Percentiles rank a stretch among this genome's conserved stretches.
Evolutionary conservation across 78 protist species (phyloP).

Genomic region (Dictyostelium purpureum): DNA sequence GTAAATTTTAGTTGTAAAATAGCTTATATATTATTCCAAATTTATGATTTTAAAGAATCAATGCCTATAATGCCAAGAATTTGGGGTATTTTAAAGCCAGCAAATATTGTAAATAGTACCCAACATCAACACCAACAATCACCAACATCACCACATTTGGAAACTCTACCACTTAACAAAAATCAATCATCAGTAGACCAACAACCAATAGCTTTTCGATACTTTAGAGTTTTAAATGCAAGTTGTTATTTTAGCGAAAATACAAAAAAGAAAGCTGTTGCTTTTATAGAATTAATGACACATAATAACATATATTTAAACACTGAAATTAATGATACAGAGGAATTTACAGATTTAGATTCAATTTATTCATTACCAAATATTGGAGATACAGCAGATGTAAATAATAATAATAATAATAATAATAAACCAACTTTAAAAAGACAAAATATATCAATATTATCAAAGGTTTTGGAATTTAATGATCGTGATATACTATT

Average conservation of each 20-base stretch:
- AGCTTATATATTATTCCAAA: not conserved
- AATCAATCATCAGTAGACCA: not conserved
- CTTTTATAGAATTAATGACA: slow-evolving; percentile 1
- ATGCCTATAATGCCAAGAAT: not conserved
- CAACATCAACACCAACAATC: not conserved
- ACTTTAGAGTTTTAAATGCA: not conserved
- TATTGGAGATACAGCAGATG: not conserved
- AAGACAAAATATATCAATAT: not conserved
- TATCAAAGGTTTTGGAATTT: not conserved
- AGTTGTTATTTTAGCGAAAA: not conserved
- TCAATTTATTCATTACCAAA: not conserved
- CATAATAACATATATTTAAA: not conserved
- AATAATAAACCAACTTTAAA: no score
- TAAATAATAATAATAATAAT: not conserved
- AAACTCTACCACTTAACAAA: not conserved
- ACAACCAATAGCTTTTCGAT: no score
- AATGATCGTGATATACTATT: not conserved
- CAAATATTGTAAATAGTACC: not conserved
- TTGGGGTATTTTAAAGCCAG: not conserved
- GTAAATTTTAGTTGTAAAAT: not conserved
- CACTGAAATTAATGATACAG: not conserved
- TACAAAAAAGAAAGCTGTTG: not conserved
- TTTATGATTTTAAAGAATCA: slow-evolving; percentile 18
- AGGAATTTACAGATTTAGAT: no score
- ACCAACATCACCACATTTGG: not conserved